phyloP scores from a whole-genome alignment of 2,329 filamentous ascomycete species.

The Fusarium siculi region DNA sequence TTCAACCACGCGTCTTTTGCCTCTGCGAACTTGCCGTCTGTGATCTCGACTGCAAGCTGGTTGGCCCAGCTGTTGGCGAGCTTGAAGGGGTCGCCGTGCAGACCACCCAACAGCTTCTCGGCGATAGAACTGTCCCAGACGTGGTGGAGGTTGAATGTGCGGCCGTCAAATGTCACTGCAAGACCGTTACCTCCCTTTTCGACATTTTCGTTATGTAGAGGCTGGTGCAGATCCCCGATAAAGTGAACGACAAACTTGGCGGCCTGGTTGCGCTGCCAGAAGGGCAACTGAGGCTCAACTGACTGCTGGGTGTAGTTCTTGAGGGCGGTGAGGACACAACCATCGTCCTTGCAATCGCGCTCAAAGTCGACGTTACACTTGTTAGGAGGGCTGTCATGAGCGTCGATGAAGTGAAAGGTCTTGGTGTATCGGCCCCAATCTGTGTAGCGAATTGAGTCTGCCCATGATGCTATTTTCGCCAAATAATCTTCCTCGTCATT shows the following conservation, averaged over 20 bases:
- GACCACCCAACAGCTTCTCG: conserved; percentile 70
- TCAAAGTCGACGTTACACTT: conserved; percentile 67
- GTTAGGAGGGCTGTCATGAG: conserved; percentile 69
- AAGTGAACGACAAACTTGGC: conserved; percentile 77
- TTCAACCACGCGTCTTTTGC: conserved; percentile 65
- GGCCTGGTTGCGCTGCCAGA: conserved; percentile 64
- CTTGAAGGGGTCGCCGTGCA: conserved; percentile 59
- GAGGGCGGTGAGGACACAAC: conserved; percentile 71
- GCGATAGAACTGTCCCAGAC: conserved; percentile 79
- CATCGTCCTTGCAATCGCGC: conserved; percentile 70
- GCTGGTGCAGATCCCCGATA: conserved; percentile 76
- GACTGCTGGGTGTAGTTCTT: conserved; percentile 69
- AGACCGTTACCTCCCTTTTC: conserved; percentile 75
- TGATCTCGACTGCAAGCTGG: conserved; percentile 65
- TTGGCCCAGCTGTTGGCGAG: conserved; percentile 66
- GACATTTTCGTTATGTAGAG: conserved; percentile 73
- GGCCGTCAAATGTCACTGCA: conserved; percentile 68
- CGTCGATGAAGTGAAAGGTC: conserved; percentile 76
- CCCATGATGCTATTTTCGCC: conserved; percentile 73
- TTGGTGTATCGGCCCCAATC: conserved; percentile 70
- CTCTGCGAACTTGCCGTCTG: conserved; percentile 63
- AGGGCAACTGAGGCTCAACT: conserved; percentile 57
- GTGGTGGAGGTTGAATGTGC: conserved; percentile 72
- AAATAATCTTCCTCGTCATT: conserved; percentile 68
- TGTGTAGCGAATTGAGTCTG: conserved; percentile 73